A percentile compares a stretch with the other conserved stretches of the same genome.
phyloP scores from a whole-genome alignment of 2,329 filamentous ascomycete species.

The Ophiostoma novo-ulmi region DNA sequence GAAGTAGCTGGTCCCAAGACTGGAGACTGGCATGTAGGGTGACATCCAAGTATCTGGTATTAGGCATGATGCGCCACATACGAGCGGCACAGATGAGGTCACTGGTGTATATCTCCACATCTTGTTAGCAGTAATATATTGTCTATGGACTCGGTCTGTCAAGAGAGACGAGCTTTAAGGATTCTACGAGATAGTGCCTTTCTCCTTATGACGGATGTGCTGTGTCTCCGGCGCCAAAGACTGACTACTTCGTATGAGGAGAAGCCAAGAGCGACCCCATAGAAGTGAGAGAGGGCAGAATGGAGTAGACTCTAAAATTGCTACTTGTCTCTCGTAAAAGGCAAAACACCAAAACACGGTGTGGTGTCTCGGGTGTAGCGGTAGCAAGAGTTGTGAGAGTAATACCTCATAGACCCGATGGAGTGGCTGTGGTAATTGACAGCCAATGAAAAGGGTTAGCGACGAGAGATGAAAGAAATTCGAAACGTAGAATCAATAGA shows the following conservation, averaged over 20 bases:
- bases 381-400: background rate
- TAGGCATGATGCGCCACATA: background rate
- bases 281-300: background rate
- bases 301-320: background rate
- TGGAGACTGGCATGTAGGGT: constrained; percentile 6
- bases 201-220: background rate
- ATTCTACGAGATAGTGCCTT: background rate
- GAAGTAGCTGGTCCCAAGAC: background rate
- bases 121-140: background rate
- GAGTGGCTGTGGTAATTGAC: background rate
- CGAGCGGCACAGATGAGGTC: constrained; percentile 6
- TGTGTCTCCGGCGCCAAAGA: background rate
- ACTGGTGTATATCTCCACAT: background rate
- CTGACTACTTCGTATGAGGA: too few species aligned
- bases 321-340: background rate
- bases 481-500: background rate
- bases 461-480: background rate
- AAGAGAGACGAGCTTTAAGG: background rate
- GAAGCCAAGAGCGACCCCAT: background rate
- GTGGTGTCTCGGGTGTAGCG: constrained; percentile 4
- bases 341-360: background rate
- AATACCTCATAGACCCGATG: background rate
- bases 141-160: background rate
- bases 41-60: background rate
- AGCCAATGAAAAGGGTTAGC: background rate